Base-by-base conservation (phyloP, 2,329 filamentous ascomycete genomes). In the Colletotrichum sojae region DNA sequence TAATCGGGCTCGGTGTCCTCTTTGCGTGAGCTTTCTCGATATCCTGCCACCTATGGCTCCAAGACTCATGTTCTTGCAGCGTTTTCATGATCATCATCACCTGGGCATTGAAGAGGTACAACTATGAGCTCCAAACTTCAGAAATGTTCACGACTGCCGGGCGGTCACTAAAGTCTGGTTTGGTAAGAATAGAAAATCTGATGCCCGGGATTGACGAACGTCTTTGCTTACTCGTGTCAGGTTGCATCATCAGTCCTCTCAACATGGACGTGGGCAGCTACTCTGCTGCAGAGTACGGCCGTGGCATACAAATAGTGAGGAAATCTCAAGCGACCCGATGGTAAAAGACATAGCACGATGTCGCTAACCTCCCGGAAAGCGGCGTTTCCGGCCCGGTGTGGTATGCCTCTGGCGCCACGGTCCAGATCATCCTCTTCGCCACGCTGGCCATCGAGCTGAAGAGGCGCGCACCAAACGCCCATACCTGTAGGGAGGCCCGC, bases 141-240 rank as follows among this genome's bases (percentile, higher is more conserved):
- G 94, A 97, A 82, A 96, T 94, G 89, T 97, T 97, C 85, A 94
- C 88, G 72, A 97, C 94, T 0, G 94, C 94, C 57, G 94, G 94
- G 18, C 87, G 95, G 71, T 94, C 93, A 1, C 93, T 97, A 73
- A 97, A 97, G 78, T 94, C 93, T 9, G 95, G 94, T 51, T 85
- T 97, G 15, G 94, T 70, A 13, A 48, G n/a, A 31, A 51, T 15
- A 25, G 27, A 6, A 6, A 31, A 9, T 6, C 27, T 31, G 6
- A 6, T 8, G 5, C 6, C 27, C 9, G 27, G 27, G 27, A 8
- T 2, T 31, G 1, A 22, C 6, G 15, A 13, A 16, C 20, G 13
- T 6, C 15, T 52, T 10, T 8, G 9, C 31, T 36, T 10, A 36
- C 31, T 2, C 9, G 9, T 9, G 4, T 10, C 5, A 70, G 63